Conservation (phyloP, 257 asterid genomes). For the Ligustrum vulgare region DNA sequence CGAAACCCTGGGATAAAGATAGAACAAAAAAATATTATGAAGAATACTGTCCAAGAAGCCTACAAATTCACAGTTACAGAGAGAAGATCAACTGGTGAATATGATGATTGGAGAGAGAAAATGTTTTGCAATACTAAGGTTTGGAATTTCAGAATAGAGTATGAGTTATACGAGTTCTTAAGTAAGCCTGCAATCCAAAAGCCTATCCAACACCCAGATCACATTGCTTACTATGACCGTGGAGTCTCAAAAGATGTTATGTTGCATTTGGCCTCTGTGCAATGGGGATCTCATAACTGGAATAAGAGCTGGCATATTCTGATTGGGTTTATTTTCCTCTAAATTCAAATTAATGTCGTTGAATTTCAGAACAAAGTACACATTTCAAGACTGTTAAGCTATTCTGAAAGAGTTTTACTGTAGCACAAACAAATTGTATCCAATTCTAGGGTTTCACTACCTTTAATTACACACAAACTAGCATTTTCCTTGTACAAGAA, state of each 20-base stretch:
- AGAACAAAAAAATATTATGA: background rate
- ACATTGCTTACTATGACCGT: background rate
- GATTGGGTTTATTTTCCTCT: background rate
- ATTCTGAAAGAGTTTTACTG: background rate
- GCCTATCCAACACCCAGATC: background rate
- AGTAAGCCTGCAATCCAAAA: background rate
- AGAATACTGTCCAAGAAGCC: background rate
- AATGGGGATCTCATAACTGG: background rate
- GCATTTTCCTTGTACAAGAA: background rate
- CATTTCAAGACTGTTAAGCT: background rate
- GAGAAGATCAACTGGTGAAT: slow-evolving; percentile 20
- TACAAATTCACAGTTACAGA: background rate
- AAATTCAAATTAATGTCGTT: background rate
- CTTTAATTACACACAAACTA: background rate
- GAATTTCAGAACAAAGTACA: background rate
- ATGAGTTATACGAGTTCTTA: background rate
- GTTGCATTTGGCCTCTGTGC: background rate
- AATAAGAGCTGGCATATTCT: background rate
- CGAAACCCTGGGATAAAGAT: slow-evolving; percentile 56
- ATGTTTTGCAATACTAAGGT: background rate
- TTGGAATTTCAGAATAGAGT: background rate
- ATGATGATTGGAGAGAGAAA: slow-evolving; percentile 4
- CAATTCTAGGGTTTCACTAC: background rate
- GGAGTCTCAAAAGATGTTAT: background rate
- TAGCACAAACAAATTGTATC: background rate